Base-by-base conservation (phyloP, 2,329 filamentous ascomycete species). In the Triangularia verruculosa region DNA sequence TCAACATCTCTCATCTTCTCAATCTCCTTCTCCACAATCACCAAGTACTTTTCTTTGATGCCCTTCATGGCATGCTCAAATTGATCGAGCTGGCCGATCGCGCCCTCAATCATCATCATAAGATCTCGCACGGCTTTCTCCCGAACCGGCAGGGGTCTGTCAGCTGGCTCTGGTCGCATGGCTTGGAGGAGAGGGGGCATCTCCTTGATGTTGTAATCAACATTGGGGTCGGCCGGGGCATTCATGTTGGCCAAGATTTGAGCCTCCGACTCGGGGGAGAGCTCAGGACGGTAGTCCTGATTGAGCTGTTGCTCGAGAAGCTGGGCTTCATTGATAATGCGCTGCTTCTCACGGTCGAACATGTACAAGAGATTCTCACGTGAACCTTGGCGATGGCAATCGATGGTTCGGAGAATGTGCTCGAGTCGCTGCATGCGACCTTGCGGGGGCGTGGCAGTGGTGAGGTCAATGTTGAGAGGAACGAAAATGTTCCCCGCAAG, bases 401-500 rank as follows among this genome's bases (percentile, higher is more conserved):
- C 74, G 34, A 77, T 63, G 30, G 69, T 73, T 30, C 71, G 63
- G 11, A 75, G 65, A 51, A 74, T 72, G 28, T 64, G 59, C 61
- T 72, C 66, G 15, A 76, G 67, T 2, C 70, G 73, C 30, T 74
- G 72, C 39, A 73, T 55, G 5, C 73, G 65, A 61, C 70, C 67
- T 15, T 68, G 69, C 2, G 73, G 72, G n/a, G 61, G 34, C 6
- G 71, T 68, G 1, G 68, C 61, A 27, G 70, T 62, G 28, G 73
- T 70, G 17, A 77, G 67, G 61, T 76, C 73, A 4, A 71, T 62
- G 15, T 66, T 69, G 25, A 76, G 61, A 0, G 76, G 76, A 1
- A 76, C 72, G 57, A 78, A 77, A 22, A 76, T 74, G 43, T 70
- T 70, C 0, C 74, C 72, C 1, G 70, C 66, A 8, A 73, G 67